Percentiles rank a stretch among this genome's conserved stretches.
phyloP scores from a whole-genome alignment of 2,329 filamentous ascomycete species.

The Hymenotorrendiella dingleyae region DNA sequence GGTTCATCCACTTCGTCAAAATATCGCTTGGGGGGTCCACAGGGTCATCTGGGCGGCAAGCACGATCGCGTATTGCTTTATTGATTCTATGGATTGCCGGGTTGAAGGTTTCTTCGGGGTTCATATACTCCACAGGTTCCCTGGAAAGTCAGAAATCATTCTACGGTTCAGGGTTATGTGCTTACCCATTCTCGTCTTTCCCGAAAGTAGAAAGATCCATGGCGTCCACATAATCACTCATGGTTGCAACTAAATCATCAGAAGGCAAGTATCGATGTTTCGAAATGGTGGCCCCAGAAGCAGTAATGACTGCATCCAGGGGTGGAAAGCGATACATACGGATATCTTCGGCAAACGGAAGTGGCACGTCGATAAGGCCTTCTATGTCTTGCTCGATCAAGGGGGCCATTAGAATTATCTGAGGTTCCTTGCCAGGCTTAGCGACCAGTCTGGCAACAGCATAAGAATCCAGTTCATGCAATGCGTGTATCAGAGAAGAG shows the following conservation, averaged over 20 bases:
- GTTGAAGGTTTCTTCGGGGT: conserved; percentile 76
- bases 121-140: conserved; percentile 60
- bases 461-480: conserved; percentile 78
- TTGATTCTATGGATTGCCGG: conserved; percentile 85
- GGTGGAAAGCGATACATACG: conserved; percentile 88
- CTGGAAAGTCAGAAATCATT: conserved; percentile 27
- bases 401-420: conserved; percentile 73
- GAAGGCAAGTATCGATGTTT: conserved; percentile 80
- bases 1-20: conserved; percentile 66
- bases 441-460: conserved; percentile 79
- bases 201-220: conserved; percentile 79
- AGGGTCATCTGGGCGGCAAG: conserved; percentile 63
- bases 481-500: conserved; percentile 82
- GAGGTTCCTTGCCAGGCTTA: conserved; percentile 76
- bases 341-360: conserved; percentile 91
- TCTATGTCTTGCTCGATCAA: conserved; percentile 73
- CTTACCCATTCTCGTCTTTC: conserved; percentile 68
- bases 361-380: conserved; percentile 79
- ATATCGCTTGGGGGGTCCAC: conserved; percentile 57
- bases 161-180: conserved; percentile 14
- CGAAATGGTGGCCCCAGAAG: conserved; percentile 73
- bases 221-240: conserved; percentile 86
- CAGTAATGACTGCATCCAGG: conserved; percentile 77
- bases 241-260: conserved; percentile 67
- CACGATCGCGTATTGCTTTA: conserved; percentile 76